phyloP scores from a whole-genome alignment of 2,329 filamentous ascomycete species.

The Nectriaceae sp. region DNA sequence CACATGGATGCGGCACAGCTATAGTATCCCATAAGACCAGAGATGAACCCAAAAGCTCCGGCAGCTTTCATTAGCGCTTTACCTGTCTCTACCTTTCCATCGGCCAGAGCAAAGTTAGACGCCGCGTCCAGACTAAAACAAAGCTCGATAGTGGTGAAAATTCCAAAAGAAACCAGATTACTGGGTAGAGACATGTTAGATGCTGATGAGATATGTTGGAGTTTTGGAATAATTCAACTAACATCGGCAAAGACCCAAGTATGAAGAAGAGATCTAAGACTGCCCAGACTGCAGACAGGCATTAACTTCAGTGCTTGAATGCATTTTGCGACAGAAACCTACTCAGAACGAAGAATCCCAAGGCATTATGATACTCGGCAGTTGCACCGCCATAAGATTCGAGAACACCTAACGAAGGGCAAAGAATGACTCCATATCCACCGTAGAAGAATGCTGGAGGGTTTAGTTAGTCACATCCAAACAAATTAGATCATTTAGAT shows the following conservation, averaged over 20 bases:
- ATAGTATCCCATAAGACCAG: constrained; percentile 29
- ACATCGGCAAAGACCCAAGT: constrained; percentile 25
- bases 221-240: background rate
- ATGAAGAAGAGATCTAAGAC: constrained; percentile 30
- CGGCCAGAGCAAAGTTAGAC: constrained; percentile 25
- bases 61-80: constrained; percentile 19
- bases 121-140: constrained; percentile 27
- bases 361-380: constrained; percentile 13
- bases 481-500: background rate
- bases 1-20: constrained; percentile 25
- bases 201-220: background rate
- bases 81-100: constrained; percentile 19
- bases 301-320: background rate
- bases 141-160: constrained; percentile 26
- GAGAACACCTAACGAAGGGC: constrained; percentile 9
- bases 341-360: constrained; percentile 13
- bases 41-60: constrained; percentile 28
- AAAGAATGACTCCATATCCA: constrained; percentile 9
- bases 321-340: constrained; percentile 2
- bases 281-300: constrained; percentile 23
- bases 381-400: constrained; percentile 9
- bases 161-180: constrained; percentile 28
- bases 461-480: background rate
- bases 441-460: constrained; percentile 12
- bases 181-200: constrained; percentile 11